Evolutionary conservation across 768 basidiomycete genomes (phyloP).

Genomic region (Tephrocybe sp.): DNA sequence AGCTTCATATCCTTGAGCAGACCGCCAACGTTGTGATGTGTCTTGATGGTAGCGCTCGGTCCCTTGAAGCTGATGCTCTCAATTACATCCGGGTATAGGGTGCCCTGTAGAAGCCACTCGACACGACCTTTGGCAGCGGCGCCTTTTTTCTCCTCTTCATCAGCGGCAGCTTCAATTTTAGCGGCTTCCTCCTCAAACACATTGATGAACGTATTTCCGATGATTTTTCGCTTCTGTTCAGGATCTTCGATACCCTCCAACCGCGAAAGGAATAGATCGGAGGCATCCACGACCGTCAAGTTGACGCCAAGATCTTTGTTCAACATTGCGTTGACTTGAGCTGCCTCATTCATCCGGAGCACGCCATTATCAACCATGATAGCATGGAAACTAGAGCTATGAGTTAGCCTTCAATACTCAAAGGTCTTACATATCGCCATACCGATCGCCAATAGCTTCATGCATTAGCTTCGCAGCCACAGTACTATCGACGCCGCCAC

Average conservation of each 20-base stretch:
- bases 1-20: slow-evolving; percentile 96
- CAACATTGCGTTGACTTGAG: slow-evolving; percentile 91
- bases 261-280: slow-evolving; percentile 85
- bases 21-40: slow-evolving; percentile 98
- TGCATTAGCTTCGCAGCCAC: slow-evolving; percentile 99
- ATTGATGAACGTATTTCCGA: slow-evolving; percentile 98
- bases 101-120: slow-evolving; percentile 97
- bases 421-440: slow-evolving; percentile 13
- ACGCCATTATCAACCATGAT: slow-evolving; percentile 99
- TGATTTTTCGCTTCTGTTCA: slow-evolving; percentile 95
- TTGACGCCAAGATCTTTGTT: slow-evolving; percentile 93
- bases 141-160: slow-evolving; percentile 66
- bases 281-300: slow-evolving; percentile 93
- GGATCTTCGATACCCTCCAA: slow-evolving; percentile 94
- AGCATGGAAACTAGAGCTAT: slow-evolving; percentile 79
- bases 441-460: slow-evolving; percentile 98
- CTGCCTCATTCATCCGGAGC: slow-evolving; percentile 84
- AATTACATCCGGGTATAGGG: slow-evolving; percentile 97
- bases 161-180: slow-evolving; percentile 81
- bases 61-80: slow-evolving; percentile 99
- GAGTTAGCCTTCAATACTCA: slow-evolving; percentile 5
- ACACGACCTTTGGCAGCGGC: slow-evolving; percentile 83
- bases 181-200: slow-evolving; percentile 94
- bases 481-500: slow-evolving; percentile 96
- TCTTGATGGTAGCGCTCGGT: slow-evolving; percentile 98